Evolutionary conservation across 2,329 filamentous ascomycete species (phyloP).

Genomic region (Aspergillus aculeatus): DNA sequence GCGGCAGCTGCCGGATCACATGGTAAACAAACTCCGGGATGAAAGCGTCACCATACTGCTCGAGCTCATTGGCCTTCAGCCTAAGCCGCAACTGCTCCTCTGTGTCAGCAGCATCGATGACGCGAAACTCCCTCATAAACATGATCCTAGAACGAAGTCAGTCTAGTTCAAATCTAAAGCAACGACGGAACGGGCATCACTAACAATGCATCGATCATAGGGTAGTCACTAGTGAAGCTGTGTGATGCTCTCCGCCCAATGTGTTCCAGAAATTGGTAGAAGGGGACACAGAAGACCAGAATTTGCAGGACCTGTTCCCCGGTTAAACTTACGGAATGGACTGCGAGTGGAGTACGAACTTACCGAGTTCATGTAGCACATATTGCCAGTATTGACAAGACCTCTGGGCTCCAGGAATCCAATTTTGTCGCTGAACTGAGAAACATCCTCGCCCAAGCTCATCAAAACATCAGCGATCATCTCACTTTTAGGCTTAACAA

Average conservation of each 20-base stretch:
- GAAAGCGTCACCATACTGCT: constrained; percentile 87
- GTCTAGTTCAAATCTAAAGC: neutral
- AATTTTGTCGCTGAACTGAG: constrained; percentile 59
- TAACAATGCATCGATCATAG: constrained; percentile 89
- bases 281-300: constrained; percentile 87
- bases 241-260: constrained; percentile 79
- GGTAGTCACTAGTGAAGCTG: constrained; percentile 93
- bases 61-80: constrained; percentile 78
- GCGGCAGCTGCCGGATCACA: constrained; percentile 78
- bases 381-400: constrained; percentile 94
- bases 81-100: constrained; percentile 70
- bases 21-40: constrained; percentile 95
- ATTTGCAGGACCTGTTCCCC: constrained; percentile 79
- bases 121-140: constrained; percentile 89
- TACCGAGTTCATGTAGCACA: constrained; percentile 99
- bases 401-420: constrained; percentile 89
- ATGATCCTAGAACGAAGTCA: constrained; percentile 65
- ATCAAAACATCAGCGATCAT: constrained; percentile 75
- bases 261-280: constrained; percentile 90
- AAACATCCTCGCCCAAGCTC: constrained; percentile 66
- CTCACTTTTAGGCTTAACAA: constrained; percentile 52
- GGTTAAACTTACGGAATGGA: neutral
- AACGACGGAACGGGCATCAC: constrained; percentile 33
- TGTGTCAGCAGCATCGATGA: constrained; percentile 75
- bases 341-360: constrained; percentile 47